Evolutionary conservation across 2,329 filamentous ascomycete species (phyloP).

Genomic region (Neofusicoccum kwambonambiense): DNA sequence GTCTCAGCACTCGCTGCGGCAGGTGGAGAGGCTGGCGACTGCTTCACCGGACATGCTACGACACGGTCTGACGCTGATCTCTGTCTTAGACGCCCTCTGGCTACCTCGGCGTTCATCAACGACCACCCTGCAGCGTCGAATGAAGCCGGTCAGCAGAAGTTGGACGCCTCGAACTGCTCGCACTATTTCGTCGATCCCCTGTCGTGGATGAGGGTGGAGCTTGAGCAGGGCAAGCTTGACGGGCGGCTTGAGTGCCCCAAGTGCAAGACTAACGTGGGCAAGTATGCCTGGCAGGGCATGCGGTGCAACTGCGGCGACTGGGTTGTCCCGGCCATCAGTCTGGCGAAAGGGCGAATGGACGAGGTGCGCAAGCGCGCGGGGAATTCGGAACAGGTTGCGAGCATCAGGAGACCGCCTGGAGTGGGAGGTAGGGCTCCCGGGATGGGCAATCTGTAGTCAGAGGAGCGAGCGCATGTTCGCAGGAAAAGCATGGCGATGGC

Average conservation of each 20-base stretch:
- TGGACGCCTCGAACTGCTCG: constrained; percentile 56
- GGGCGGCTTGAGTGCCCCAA: constrained; percentile 84
- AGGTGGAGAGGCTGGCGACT: neutral
- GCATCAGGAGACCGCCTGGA: constrained; percentile 16
- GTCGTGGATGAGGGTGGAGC: constrained; percentile 86
- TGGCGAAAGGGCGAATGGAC: constrained; percentile 81
- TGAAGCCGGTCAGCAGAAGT: constrained; percentile 18
- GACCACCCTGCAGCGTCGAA: constrained; percentile 50
- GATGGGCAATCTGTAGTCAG: constrained; percentile 10
- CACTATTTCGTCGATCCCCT: constrained; percentile 91
- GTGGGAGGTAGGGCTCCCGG: constrained; percentile 4
- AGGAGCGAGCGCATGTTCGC: neutral
- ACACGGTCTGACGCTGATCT: neutral
- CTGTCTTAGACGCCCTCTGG: constrained; percentile 54
- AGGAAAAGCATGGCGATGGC: neutral
- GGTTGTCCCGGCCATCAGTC: constrained; percentile 86
- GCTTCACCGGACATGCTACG: neutral
- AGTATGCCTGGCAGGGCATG: constrained; percentile 96
- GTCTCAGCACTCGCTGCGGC: neutral
- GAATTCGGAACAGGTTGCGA: constrained; percentile 4
- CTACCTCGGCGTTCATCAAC: constrained; percentile 66
- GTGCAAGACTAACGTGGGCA: constrained; percentile 80
- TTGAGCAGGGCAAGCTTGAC: constrained; percentile 80
- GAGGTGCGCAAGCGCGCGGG: constrained; percentile 46
- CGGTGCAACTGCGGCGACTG: constrained; percentile 87